Evolutionary conservation across 192 early-diverging fungal species (phyloP).

Genomic region (Piromyces sp.): DNA sequence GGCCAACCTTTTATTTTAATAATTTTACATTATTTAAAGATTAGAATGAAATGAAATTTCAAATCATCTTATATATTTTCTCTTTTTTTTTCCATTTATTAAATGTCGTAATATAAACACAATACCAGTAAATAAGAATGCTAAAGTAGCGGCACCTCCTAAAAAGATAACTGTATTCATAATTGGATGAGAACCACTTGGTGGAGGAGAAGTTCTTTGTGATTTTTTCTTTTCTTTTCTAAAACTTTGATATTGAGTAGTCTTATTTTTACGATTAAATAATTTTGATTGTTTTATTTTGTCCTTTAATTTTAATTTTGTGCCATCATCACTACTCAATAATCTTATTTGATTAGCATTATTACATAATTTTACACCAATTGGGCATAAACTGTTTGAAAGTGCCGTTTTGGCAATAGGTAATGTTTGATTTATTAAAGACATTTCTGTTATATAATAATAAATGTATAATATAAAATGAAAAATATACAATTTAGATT

Average conservation of each 20-base stretch:
- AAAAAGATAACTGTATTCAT: not conserved
- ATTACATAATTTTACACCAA: not conserved
- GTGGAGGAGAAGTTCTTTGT: not conserved
- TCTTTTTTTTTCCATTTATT: not conserved
- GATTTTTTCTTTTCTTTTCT: conserved; percentile 4
- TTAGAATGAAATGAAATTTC: too few species aligned
- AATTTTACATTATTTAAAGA: too few species aligned
- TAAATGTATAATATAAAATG: too few species aligned
- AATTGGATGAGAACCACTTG: not conserved
- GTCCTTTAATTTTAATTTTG: not conserved
- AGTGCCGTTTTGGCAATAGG: not conserved
- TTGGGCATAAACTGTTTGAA: not conserved
- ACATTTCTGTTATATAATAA: not conserved
- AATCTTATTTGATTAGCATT: not conserved
- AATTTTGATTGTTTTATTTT: conserved; percentile 31
- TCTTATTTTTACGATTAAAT: conserved; percentile 28
- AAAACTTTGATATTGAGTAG: conserved; percentile 23
- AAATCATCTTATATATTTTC: too few species aligned
- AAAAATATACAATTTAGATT: too few species aligned
- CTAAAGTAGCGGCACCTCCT: not conserved
- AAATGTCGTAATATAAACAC: too few species aligned
- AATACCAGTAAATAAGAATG: not conserved
- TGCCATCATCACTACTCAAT: not conserved
- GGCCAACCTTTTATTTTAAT: not conserved
- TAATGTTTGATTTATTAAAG: not conserved